These are phyloP conservation scores for Diaporthe ampelina DNA, from an alignment of 2,329 filamentous ascomycete genomes.

Conservation along the genomic window DNA sequence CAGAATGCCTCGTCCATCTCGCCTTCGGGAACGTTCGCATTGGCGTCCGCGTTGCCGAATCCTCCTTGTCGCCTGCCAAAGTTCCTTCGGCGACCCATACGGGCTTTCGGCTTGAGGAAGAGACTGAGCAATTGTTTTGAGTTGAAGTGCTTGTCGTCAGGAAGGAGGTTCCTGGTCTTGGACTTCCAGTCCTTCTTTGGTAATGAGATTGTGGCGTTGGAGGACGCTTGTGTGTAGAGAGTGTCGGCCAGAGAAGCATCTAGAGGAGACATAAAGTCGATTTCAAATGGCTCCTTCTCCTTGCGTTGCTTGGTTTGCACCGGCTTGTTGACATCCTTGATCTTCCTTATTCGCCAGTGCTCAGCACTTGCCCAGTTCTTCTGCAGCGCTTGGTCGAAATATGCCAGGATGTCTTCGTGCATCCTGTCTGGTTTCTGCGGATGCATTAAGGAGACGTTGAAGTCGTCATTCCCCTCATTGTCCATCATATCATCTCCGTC, in stretches of 20 bases:
- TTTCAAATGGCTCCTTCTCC: constrained; percentile 96
- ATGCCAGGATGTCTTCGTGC: constrained; percentile 96
- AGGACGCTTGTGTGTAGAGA: constrained; percentile 85
- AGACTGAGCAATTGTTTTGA: constrained; percentile 89
- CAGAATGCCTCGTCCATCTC: constrained; percentile 98
- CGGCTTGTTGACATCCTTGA: constrained; percentile 82
- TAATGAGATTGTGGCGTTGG: constrained; percentile 84
- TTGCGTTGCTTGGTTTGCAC: constrained; percentile 78
- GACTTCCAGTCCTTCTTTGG: constrained; percentile 97
- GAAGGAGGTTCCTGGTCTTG: constrained; percentile 91
- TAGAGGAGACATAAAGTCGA: constrained; percentile 87
- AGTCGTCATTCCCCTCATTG: constrained; percentile 75
- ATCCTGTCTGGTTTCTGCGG: constrained; percentile 74
- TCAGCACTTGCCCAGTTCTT: constrained; percentile 99
- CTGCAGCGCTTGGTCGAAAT: constrained; percentile 95
- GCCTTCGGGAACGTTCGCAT: constrained; percentile 71
- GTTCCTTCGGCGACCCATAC: constrained; percentile 77
- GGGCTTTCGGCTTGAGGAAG: constrained; percentile 95
- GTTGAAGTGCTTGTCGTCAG: constrained; percentile 98
- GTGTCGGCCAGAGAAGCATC: constrained; percentile 78
- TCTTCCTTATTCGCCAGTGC: constrained; percentile 96
- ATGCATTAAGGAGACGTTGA: constrained; percentile 83
- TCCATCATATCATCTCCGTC: constrained; percentile 72
- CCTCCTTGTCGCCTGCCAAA: constrained; percentile 61
- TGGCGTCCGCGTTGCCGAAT: constrained; percentile 57